Evolutionary conservation across 2,329 filamentous ascomycete species (phyloP).

Genomic region (Colletotrichum navitas): DNA sequence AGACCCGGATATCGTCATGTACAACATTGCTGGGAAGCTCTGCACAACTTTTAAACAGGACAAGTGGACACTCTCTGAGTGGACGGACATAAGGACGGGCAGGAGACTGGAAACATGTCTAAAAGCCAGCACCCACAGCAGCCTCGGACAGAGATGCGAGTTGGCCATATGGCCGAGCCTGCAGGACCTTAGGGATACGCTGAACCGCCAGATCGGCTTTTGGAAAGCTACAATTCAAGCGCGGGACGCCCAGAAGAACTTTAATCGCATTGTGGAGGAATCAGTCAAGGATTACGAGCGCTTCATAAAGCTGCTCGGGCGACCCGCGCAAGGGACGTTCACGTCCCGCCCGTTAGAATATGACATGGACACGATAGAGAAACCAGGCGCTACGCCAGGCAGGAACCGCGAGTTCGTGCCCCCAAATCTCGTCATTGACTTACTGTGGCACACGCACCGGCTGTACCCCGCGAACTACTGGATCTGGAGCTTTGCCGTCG

Average conservation of each 20-base stretch:
- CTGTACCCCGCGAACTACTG: constrained; percentile 40
- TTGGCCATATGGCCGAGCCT: constrained; percentile 35
- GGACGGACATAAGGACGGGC: constrained; percentile 26
- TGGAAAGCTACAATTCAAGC: constrained; percentile 33
- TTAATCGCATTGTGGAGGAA: not conserved
- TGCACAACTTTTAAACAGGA: not conserved
- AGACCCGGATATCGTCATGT: not conserved
- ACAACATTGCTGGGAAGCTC: not conserved
- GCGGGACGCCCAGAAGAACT: constrained; percentile 14
- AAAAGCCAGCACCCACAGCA: constrained; percentile 1
- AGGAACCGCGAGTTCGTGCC: constrained; percentile 20
- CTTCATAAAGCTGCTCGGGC: constrained; percentile 31
- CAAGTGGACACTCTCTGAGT: constrained; percentile 28
- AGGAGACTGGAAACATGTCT: constrained; percentile 21
- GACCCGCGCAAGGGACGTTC: not conserved
- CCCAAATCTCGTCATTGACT: constrained; percentile 30
- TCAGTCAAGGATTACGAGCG: constrained; percentile 22
- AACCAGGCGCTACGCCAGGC: not conserved
- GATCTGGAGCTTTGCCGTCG: constrained; percentile 26
- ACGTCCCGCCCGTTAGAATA: not conserved
- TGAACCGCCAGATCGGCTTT: constrained; percentile 35
- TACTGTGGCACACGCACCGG: constrained; percentile 41
- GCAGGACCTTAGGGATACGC: constrained; percentile 20
- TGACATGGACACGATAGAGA: constrained; percentile 22
- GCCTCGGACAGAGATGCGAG: constrained; percentile 27